Evolutionary conservation across 2,329 filamentous ascomycete genomes (phyloP).

Genomic region (Colletotrichum eleusines): DNA sequence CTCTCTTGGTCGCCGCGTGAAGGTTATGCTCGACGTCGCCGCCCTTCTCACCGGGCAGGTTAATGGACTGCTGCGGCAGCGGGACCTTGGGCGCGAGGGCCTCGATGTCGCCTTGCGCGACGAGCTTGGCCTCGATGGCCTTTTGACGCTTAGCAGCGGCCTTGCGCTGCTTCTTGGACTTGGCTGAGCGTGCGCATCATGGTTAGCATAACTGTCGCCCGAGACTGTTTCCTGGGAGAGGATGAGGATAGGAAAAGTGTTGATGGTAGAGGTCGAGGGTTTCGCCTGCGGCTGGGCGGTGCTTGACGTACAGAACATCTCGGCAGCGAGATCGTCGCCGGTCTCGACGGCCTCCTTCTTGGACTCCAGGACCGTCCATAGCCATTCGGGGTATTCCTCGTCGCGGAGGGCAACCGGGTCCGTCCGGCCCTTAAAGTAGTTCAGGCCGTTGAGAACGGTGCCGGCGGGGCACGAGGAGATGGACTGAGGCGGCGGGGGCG

Average conservation of each 20-base stretch:
- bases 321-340: slow-evolving; percentile 70
- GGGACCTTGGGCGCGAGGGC: slow-evolving; percentile 77
- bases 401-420: slow-evolving; percentile 82
- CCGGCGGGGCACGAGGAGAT: slow-evolving; percentile 73
- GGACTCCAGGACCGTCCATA: slow-evolving; percentile 79
- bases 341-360: slow-evolving; percentile 65
- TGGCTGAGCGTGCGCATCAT: slow-evolving; percentile 63
- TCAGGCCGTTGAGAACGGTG: slow-evolving; percentile 78
- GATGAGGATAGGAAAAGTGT: not conserved
- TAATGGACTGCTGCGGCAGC: slow-evolving; percentile 81
- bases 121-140: slow-evolving; percentile 67
- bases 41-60: slow-evolving; percentile 69
- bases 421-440: slow-evolving; percentile 78
- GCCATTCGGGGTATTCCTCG: slow-evolving; percentile 82
- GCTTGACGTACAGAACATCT: slow-evolving; percentile 80
- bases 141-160: slow-evolving; percentile 75
- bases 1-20: slow-evolving; percentile 63
- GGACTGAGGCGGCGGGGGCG: slow-evolving; percentile 46
- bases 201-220: not conserved
- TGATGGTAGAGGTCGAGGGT: not conserved
- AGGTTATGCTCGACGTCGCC: slow-evolving; percentile 60
- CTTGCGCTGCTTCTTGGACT: slow-evolving; percentile 85
- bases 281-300: not conserved
- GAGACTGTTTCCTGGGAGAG: not conserved
- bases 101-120: slow-evolving; percentile 75